phyloP scores from a whole-genome alignment of 148 eudicot species.

The Vaccinium darrowii region DNA sequence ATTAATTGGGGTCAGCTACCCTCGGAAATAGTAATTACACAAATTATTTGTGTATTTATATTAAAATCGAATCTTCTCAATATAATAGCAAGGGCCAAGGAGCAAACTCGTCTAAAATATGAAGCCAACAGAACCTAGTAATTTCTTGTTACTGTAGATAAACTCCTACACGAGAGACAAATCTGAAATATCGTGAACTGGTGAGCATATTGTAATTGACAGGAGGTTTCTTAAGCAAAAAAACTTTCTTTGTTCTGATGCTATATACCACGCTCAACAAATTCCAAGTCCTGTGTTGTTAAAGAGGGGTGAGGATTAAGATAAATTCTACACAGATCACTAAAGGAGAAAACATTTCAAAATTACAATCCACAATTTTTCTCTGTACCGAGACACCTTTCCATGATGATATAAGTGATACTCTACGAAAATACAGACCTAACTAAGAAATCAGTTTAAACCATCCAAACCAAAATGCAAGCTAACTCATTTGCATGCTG shows the following conservation, averaged over 20 bases:
- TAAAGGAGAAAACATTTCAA: background rate
- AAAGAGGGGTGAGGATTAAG: background rate
- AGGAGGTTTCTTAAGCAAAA: background rate
- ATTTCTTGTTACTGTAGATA: background rate
- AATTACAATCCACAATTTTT: background rate
- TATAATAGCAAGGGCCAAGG: background rate
- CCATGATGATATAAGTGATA: background rate
- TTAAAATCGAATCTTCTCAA: background rate
- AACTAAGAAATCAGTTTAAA: background rate
- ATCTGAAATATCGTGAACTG: background rate
- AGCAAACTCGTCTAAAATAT: background rate
- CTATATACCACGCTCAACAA: background rate
- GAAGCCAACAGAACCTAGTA: background rate
- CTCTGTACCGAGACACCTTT: background rate
- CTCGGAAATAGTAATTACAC: background rate
- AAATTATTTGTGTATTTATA: background rate
- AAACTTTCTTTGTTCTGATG: background rate
- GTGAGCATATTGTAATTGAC: background rate
- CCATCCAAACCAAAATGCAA: constrained; percentile 11
- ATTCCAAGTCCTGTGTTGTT: background rate
- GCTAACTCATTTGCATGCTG: background rate
- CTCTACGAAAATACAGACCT: background rate
- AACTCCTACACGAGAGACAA: background rate
- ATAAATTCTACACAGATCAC: background rate
- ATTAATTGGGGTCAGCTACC: background rate